These are phyloP conservation scores for Yamagishiella unicocca DNA, from an alignment of 139 green algal species.

Conservation along the genomic window DNA sequence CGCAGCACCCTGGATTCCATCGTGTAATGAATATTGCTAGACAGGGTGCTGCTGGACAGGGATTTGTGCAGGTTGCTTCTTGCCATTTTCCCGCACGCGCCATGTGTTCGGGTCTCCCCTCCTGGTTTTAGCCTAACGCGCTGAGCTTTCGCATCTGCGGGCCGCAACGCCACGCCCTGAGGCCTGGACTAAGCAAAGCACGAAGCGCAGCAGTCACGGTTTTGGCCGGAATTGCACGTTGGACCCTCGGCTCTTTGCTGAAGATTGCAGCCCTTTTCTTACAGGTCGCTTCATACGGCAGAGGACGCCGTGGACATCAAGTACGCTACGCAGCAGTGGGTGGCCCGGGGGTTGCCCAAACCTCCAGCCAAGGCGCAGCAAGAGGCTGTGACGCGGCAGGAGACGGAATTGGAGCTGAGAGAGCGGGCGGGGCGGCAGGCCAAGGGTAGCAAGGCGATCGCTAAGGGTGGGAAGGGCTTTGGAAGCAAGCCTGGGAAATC, in stretches of 20 bases:
- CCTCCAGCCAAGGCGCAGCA: background rate
- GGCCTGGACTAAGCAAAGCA: too few relatives aligned
- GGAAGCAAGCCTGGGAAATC: background rate
- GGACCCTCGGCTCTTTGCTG: background rate
- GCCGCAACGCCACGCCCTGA: too few relatives aligned
- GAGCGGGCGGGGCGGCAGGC: conserved; percentile 1
- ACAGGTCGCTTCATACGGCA: conserved; percentile 77
- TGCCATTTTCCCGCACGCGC: too few relatives aligned
- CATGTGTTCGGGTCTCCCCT: too few relatives aligned
- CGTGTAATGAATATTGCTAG: too few relatives aligned
- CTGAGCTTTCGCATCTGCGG: too few relatives aligned
- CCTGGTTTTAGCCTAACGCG: too few relatives aligned
- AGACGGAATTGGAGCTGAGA: background rate
- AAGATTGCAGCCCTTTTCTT: background rate
- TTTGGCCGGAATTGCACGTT: too few relatives aligned
- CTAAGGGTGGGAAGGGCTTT: background rate
- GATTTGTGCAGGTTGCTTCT: too few relatives aligned
- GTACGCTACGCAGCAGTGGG: conserved; percentile 85
- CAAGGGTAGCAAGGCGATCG: background rate
- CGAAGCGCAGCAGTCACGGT: too few relatives aligned
- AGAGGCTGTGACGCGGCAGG: background rate
- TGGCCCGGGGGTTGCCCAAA: conserved; percentile 57
- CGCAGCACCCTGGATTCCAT: too few relatives aligned
- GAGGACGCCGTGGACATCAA: conserved; percentile 73
- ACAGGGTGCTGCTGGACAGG: too few relatives aligned